Base-by-base conservation (phyloP, 1,139 yeast genomes). In the Debaryomyces udenii region DNA sequence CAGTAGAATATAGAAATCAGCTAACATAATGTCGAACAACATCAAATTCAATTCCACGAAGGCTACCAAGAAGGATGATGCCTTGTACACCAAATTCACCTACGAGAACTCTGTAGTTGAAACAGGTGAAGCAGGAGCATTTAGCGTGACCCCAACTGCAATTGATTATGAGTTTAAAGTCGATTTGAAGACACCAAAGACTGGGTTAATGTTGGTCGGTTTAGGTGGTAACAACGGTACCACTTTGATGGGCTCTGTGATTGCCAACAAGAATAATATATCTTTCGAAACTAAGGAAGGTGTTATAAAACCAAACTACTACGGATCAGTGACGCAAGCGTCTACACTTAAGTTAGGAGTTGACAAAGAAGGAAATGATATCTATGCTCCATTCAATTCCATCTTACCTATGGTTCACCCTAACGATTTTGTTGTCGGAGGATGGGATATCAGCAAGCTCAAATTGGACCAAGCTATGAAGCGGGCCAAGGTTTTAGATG, bases 171-270 rank as follows among this genome's bases (percentile, higher is more conserved):
- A 89, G 59, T 91, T 91, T 76, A 87, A 88, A 66, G 83, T 88
- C 40, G 94, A 89, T 57, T 75, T 88, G 62, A 78, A 76, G 49
- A 83, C 85, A 42, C 96, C 96, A 53, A 89, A 85, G 68, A 80
- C 90, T 41, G 98, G 97, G 60, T 74, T 91, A 49, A 70, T 91
- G 81, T 77, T 91, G 52, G 97, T 91, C 40, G 98, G 98, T 53
- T 77, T 90, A 53, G 98, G 97, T 57, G 98, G 98, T 69, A 91
- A 91, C 76, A 91, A 91, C 61, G 98, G 98, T 67, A 78, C 96
- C 47, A 91, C 98, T 17, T 76, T 91, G 56, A 80, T 90, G 45
- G 90, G 94, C 39, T 85, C 96, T 14, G 77, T 85, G 41, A 78
- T 86, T 53, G 96, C 97, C 46, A 91, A 91, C 74, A 88, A 86